Evolutionary conservation across 1,284 basidiomycete genomes (phyloP).

Genomic region (Clitocybe nebularis): DNA sequence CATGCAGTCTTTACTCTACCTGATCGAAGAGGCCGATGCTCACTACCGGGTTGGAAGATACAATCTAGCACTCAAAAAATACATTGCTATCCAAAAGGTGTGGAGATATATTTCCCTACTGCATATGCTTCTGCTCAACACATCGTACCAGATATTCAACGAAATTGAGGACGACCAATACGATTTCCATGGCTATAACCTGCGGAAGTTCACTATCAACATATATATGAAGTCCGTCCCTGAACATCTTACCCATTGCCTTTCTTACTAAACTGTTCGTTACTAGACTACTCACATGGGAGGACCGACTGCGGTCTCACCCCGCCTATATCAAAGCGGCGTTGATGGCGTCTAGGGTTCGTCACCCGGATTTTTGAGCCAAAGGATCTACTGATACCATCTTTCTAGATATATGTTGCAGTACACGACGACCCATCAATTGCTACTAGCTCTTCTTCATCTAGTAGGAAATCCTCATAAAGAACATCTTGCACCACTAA

Average conservation of each 20-base stretch:
- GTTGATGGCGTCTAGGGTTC: slow-evolving; percentile 61
- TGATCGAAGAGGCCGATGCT: slow-evolving; percentile 80
- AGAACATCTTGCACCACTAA: not conserved
- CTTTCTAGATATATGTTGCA: slow-evolving; percentile 64
- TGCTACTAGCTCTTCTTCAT: slow-evolving; percentile 35
- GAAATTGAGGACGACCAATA: slow-evolving; percentile 96
- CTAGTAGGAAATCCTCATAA: slow-evolving; percentile 24
- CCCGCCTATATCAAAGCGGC: slow-evolving; percentile 77
- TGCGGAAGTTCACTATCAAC: slow-evolving; percentile 86
- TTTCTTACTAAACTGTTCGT: not conserved
- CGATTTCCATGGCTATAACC: slow-evolving; percentile 95
- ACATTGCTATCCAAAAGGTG: slow-evolving; percentile 74
- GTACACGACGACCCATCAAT: slow-evolving; percentile 76
- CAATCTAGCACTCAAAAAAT: slow-evolving; percentile 87
- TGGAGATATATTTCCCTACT: slow-evolving; percentile 3
- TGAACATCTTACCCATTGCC: not conserved
- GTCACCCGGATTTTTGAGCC: slow-evolving; percentile 14
- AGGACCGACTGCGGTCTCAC: slow-evolving; percentile 76
- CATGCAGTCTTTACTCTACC: slow-evolving; percentile 92
- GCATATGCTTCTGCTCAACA: not conserved
- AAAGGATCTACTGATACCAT: not conserved
- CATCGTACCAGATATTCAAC: slow-evolving; percentile 62
- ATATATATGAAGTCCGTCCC: slow-evolving; percentile 73
- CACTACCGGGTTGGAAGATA: slow-evolving; percentile 64
- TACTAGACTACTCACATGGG: slow-evolving; percentile 75